Evolutionary conservation across 352 stramenopile genomes (phyloP), one percentile per base, ranked within the genome.

Genomic region (Globisporangium radiosum): DNA sequence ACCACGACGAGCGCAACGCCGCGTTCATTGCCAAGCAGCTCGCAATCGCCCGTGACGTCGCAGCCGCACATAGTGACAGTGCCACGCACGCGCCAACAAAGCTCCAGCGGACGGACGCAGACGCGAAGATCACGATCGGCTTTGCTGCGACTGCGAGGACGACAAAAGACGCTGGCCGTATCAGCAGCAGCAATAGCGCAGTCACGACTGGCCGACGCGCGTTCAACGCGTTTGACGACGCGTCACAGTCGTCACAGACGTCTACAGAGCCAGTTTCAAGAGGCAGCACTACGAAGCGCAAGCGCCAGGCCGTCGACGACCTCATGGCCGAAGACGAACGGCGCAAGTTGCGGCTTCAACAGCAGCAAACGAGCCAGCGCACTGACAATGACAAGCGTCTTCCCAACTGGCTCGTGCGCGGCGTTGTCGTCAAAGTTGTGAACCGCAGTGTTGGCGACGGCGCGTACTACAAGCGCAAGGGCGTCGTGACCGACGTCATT

Each of bases 351-450:
- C 25, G 25, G 25, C 25, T 33, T 33, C 25, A 33, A 33, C 25
- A 33, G 25, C 25, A 33, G 25, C 25, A 33, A 33, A 33, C 25
- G 25, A 33, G 25, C 25, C 25, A 33, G 25, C 25, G 25, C 25
- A 33, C 25, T 33, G 25, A 33, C 25, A 33, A 3, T 33, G 25
- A 33, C 25, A 61, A 56, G n/a, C 72, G 78, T 17, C 86, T 92
- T 44, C 89, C 97, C 50, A 81, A 97, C 67, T 99, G 96, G 96
- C 60, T 99, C 40, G 72, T 81, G 2, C 80, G 65, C 39, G 78
- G 87, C 36, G 98, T 98, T 60, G 66, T 98, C 4, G 94, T 99
- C 36, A 97, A 98, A 60, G 80, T 98, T 44, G 85, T 96, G 58
- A 97, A 97, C 64, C 97, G 97, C 71, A 92, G 90, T 42, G 69